These are phyloP conservation scores for Escallonia rubra DNA, from an alignment of 129 eudicot genomes.

Conservation along the genomic window DNA sequence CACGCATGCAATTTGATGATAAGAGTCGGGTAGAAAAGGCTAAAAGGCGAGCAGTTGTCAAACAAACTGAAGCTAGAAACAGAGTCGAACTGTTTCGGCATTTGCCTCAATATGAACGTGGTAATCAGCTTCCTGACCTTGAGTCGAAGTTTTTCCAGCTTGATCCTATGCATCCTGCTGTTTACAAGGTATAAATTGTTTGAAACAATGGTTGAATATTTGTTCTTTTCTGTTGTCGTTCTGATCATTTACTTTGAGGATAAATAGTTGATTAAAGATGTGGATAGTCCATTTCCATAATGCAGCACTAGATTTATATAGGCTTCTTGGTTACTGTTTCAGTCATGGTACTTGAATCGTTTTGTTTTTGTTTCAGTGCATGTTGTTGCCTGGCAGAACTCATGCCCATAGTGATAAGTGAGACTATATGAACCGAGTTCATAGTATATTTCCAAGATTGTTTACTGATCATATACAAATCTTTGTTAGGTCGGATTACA, in stretches of 20 bases:
- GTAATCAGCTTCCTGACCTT: slow-evolving; percentile 66
- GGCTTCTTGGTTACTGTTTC: too few species aligned
- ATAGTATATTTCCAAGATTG: not conserved
- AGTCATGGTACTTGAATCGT: too few species aligned
- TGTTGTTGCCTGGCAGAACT: too few species aligned
- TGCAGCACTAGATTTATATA: too few species aligned
- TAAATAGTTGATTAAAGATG: too few species aligned
- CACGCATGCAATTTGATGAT: slow-evolving; percentile 97
- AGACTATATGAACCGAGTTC: too few species aligned
- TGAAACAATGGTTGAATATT: not conserved
- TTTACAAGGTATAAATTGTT: slow-evolving; percentile 63
- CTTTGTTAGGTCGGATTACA: slow-evolving; percentile 71
- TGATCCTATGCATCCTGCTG: slow-evolving; percentile 83
- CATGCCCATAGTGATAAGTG: too few species aligned
- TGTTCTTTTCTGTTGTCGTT: too few species aligned
- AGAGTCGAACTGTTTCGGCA: slow-evolving; percentile 82
- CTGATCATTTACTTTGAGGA: too few species aligned
- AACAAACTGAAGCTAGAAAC: slow-evolving; percentile 76
- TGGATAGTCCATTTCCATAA: too few species aligned
- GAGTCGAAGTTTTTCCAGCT: slow-evolving; percentile 69
- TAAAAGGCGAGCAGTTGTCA: slow-evolving; percentile 71
- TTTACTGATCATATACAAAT: slow-evolving; percentile 1
- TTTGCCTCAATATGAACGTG: slow-evolving; percentile 91
- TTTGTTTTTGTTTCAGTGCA: too few species aligned
- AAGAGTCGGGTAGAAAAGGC: slow-evolving; percentile 86